phyloP scores from a whole-genome alignment of 2,329 filamentous ascomycete species.

The Teratosphaeria destructans region DNA sequence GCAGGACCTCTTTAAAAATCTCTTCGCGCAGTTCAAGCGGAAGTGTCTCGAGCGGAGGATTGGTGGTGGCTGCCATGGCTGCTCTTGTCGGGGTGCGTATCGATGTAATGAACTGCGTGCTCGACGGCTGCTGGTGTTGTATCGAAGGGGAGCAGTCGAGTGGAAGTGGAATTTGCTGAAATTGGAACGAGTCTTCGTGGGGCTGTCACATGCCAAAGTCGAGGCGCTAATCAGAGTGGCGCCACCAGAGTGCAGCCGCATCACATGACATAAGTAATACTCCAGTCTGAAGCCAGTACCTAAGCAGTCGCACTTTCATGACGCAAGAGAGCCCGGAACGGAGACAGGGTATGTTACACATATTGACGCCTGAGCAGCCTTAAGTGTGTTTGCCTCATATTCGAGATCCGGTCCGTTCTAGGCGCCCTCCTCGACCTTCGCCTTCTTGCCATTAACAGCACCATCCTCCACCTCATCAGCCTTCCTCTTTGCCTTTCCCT shows the following conservation, averaged over 20 bases:
- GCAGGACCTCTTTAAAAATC: neutral
- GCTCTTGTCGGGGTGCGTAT: neutral
- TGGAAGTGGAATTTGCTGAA: neutral
- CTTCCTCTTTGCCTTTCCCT: slow-evolving; percentile 22
- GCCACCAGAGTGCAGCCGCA: neutral
- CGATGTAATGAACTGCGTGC: neutral
- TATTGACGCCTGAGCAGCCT: neutral
- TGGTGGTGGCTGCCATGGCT: neutral
- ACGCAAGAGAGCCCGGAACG: neutral
- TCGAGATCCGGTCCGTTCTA: neutral
- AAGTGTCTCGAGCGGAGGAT: neutral
- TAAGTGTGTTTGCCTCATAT: neutral
- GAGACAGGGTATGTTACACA: neutral
- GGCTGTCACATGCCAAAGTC: neutral
- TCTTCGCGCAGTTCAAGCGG: neutral
- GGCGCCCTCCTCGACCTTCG: slow-evolving; percentile 14
- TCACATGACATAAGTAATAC: neutral
- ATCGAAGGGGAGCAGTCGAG: neutral
- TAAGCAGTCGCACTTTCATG: neutral
- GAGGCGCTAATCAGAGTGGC: neutral
- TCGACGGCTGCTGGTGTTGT: neutral
- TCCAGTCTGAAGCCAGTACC: neutral
- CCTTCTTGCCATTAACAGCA: slow-evolving; percentile 16
- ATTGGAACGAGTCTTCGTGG: neutral
- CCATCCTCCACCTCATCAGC: slow-evolving; percentile 12